Evolutionary conservation across 2,329 filamentous ascomycete genomes (phyloP).

Genomic region (Cercospora sp.): DNA sequence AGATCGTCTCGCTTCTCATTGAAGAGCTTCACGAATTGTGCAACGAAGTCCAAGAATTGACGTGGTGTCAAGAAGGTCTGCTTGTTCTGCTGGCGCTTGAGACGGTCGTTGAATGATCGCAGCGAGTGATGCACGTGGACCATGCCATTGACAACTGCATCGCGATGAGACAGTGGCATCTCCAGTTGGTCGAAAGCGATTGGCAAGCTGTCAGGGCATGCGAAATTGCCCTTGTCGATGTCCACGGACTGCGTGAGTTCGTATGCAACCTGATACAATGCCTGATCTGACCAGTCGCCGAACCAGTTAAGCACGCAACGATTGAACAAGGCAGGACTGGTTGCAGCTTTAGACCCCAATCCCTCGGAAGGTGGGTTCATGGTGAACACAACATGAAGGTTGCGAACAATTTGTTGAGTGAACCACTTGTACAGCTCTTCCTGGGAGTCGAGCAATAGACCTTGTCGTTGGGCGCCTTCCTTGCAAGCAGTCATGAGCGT

Average conservation of each 20-base stretch:
- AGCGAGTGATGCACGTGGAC: conserved; percentile 97
- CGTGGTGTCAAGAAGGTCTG: conserved; percentile 91
- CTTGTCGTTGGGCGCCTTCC: conserved; percentile 94
- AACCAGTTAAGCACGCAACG: conserved; percentile 99
- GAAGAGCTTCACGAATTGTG: conserved; percentile 95
- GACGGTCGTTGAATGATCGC: conserved; percentile 81
- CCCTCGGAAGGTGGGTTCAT: conserved; percentile 99
- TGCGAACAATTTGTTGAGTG: conserved; percentile 98
- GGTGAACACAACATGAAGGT: conserved; percentile 97
- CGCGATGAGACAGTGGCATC: conserved; percentile 84
- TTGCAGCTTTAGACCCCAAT: conserved; percentile 91
- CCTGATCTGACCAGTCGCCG: conserved; percentile 99
- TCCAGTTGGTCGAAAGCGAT: conserved; percentile 84
- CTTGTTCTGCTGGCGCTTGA: conserved; percentile 89
- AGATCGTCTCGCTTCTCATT: conserved; percentile 98
- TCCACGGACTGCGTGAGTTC: conserved; percentile 97
- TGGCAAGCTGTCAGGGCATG: conserved; percentile 85
- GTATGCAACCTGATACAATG: conserved; percentile 93
- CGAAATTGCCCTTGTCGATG: conserved; percentile 82
- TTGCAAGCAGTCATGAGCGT: conserved; percentile 99
- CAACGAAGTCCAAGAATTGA: conserved; percentile 97
- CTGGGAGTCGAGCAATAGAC: conserved; percentile 90
- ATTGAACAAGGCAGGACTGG: conserved; percentile 97
- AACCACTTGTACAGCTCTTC: conserved; percentile 99
- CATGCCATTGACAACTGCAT: conserved; percentile 96